Evolutionary conservation across 1,284 basidiomycete genomes (phyloP).

Genomic region (Malassezia arunalokei): DNA sequence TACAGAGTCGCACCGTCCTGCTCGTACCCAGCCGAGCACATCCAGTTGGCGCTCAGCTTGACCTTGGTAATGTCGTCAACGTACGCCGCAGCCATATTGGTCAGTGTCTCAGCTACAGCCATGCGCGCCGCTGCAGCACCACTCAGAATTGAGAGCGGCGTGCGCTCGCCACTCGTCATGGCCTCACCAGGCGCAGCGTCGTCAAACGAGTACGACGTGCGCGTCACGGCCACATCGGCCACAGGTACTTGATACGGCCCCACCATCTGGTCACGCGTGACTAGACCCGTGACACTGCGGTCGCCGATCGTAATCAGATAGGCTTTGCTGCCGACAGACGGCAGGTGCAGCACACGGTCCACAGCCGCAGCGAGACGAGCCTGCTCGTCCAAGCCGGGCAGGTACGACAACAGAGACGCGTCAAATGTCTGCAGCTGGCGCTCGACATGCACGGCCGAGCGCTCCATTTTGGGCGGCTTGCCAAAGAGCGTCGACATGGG

Average conservation of each 20-base stretch:
- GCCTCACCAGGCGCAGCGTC: conserved; percentile 65
- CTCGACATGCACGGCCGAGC: conserved; percentile 56
- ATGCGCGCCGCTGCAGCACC: conserved; percentile 84
- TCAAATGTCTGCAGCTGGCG: conserved; percentile 59
- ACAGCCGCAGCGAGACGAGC: conserved; percentile 54
- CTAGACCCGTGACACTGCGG: conserved; percentile 81
- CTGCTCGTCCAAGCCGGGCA: conserved; percentile 47
- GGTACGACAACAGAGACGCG: conserved; percentile 57
- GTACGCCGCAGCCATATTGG: conserved; percentile 74
- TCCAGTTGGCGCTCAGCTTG: conserved; percentile 98
- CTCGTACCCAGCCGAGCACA: conserved; percentile 81
- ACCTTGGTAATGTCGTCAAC: conserved; percentile 61
- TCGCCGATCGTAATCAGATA: conserved; percentile 99
- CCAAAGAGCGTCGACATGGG: conserved; percentile 94
- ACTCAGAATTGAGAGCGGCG: conserved; percentile 74
- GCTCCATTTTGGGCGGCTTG: conserved; percentile 84
- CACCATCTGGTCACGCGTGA: conserved; percentile 95
- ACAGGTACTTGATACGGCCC: conserved; percentile 98
- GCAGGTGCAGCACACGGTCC: conserved; percentile 73
- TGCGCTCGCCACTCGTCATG: conserved; percentile 95
- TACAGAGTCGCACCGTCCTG: conserved; percentile 86
- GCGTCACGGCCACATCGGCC: conserved; percentile 90
- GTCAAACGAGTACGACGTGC: conserved; percentile 83
- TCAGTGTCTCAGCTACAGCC: conserved; percentile 87
- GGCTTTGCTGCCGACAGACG: conserved; percentile 83